Conservation (phyloP, 495 filamentous ascomycete genomes). For the Penicillium riverlandense region DNA sequence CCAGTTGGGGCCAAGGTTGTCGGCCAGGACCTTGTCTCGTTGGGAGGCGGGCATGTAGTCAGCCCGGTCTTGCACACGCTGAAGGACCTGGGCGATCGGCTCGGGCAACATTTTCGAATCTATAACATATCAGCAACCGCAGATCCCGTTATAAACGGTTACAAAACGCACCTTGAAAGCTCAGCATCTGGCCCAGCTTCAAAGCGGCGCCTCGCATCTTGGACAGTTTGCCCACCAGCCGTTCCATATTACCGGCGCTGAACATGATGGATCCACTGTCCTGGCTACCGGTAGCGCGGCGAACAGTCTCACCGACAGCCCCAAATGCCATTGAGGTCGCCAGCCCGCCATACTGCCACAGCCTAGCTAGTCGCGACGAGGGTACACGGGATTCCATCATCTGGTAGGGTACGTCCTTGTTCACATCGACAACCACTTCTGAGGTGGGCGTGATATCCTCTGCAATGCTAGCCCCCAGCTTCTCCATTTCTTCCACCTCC, state of each 20-base stretch:
- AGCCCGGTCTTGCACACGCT: constrained; percentile 91
- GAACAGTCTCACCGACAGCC: constrained; percentile 76
- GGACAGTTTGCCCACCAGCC: constrained; percentile 84
- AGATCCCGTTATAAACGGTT: neutral
- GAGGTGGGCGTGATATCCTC: constrained; percentile 15
- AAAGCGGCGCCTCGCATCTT: constrained; percentile 96
- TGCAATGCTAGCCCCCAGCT: constrained; percentile 12
- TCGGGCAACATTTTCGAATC: constrained; percentile 92
- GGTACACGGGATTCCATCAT: constrained; percentile 88
- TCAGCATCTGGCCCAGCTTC: constrained; percentile 97
- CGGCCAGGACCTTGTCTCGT: constrained; percentile 70
- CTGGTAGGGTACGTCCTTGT: constrained; percentile 44
- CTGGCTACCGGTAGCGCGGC: constrained; percentile 55
- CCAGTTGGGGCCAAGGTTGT: constrained; percentile 81
- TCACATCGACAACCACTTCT: constrained; percentile 4
- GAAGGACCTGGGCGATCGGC: constrained; percentile 76
- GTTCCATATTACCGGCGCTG: constrained; percentile 81
- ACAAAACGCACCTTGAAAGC: constrained; percentile 63
- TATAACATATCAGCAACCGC: constrained; percentile 14
- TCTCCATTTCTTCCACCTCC: constrained; percentile 13
- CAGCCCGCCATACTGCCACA: constrained; percentile 93
- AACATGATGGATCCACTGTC: constrained; percentile 75
- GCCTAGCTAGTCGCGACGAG: constrained; percentile 72
- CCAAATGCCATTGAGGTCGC: constrained; percentile 94
- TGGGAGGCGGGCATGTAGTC: constrained; percentile 97